phyloP scores from a whole-genome alignment of 176 grass and related monocot genomes.

The Carex cristatella region DNA sequence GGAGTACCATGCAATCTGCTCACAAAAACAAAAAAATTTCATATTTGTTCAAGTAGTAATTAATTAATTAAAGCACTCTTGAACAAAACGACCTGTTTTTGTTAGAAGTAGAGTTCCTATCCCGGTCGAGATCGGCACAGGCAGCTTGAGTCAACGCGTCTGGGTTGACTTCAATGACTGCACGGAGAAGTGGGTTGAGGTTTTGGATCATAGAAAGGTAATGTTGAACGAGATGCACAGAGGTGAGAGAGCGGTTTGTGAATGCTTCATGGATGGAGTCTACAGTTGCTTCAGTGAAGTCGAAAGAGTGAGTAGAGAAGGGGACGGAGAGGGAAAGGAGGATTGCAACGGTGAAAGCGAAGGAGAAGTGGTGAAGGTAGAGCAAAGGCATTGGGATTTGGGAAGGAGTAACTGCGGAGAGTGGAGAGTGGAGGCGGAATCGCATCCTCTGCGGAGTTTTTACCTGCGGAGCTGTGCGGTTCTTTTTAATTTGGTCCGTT shows the following conservation, averaged over 20 bases:
- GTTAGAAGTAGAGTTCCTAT: not conserved
- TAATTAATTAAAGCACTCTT: not conserved
- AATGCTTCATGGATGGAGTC: constrained; percentile 50
- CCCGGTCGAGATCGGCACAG: constrained; percentile 28
- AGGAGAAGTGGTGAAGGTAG: not conserved
- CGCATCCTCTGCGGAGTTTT: no score
- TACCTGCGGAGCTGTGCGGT: no score
- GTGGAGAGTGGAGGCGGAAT: no score
- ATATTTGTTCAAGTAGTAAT: not conserved
- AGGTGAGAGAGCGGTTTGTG: constrained; percentile 37
- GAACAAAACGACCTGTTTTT: not conserved
- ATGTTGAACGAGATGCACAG: constrained; percentile 28
- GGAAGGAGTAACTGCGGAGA: not conserved
- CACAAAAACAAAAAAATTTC: not conserved
- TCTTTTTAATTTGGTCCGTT: no score
- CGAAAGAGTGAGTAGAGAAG: constrained; percentile 21
- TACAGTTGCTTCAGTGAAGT: constrained; percentile 49
- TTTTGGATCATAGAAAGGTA: constrained; percentile 40
- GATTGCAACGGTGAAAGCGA: not conserved
- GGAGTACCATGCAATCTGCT: constrained; percentile 49
- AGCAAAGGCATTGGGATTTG: not conserved
- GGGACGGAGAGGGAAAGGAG: not conserved
- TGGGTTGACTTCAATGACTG: constrained; percentile 68
- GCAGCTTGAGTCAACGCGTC: constrained; percentile 44
- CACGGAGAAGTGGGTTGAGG: constrained; percentile 41